These are phyloP conservation scores for Xylaria castorea DNA, from an alignment of 495 filamentous ascomycete genomes.

Conservation along the genomic window DNA sequence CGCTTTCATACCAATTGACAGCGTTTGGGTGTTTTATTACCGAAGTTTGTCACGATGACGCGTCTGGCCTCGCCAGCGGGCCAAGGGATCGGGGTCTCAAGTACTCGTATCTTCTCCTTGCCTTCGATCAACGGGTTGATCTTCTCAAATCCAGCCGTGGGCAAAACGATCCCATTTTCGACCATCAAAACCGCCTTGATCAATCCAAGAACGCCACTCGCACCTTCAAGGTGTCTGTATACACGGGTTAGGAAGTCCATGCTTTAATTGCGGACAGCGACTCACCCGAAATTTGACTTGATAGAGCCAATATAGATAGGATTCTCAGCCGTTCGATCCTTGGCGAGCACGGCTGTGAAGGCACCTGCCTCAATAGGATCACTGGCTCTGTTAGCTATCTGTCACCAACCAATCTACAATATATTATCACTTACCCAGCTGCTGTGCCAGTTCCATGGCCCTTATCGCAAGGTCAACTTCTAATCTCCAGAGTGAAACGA, in stretches of 20 bases:
- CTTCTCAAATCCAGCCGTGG: conserved; percentile 53
- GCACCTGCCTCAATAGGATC: conserved; percentile 64
- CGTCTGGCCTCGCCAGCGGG: conserved; percentile 40
- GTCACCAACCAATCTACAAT: background rate
- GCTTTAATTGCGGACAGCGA: background rate
- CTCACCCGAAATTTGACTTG: conserved; percentile 59
- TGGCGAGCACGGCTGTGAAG: conserved; percentile 50
- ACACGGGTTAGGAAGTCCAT: background rate
- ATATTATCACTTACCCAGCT: conserved; percentile 43
- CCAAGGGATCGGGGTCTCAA: conserved; percentile 42
- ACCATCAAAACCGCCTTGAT: conserved; percentile 62
- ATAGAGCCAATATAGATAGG: conserved; percentile 59
- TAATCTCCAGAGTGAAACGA: conserved; percentile 42
- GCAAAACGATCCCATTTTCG: conserved; percentile 55
- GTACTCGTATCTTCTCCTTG: conserved; percentile 47
- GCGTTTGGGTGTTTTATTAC: background rate
- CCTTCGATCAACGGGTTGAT: conserved; percentile 44
- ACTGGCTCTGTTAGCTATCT: conserved; percentile 35
- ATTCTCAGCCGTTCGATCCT: conserved; percentile 34
- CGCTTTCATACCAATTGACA: background rate
- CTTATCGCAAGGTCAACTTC: conserved; percentile 40
- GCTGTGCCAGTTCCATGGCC: conserved; percentile 26
- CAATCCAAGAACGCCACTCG: conserved; percentile 57
- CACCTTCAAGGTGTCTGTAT: conserved; percentile 54
- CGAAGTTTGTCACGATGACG: conserved; percentile 47